These are phyloP conservation scores for Bryoerythrophyllum caledonicum DNA, from an alignment of 225 moss, liverwort and hornwort species.

Conservation along the genomic window DNA sequence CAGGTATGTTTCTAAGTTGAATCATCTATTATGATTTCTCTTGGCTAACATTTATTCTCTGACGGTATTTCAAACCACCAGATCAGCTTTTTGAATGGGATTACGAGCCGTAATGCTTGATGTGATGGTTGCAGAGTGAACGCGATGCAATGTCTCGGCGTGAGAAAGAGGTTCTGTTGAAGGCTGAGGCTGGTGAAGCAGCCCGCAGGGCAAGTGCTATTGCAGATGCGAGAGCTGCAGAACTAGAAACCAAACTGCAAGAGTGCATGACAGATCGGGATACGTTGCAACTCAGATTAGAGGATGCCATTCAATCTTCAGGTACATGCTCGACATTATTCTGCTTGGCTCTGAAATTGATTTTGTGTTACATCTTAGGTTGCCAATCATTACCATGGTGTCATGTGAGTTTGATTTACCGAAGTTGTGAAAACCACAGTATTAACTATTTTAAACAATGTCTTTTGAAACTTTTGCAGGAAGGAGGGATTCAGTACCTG, in stretches of 20 bases:
- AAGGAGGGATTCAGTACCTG: conserved; percentile 80
- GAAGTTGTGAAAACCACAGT: conserved; percentile 16
- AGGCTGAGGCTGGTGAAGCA: conserved; percentile 79
- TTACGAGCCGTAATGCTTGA: conserved; percentile 6
- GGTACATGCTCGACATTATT: conserved; percentile 41
- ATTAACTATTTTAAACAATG: conserved; percentile 2
- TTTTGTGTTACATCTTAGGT: conserved; percentile 6
- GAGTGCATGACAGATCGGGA: conserved; percentile 87
- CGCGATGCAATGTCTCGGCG: conserved; percentile 64
- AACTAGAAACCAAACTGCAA: conserved; percentile 82
- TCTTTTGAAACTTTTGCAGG: conserved; percentile 39
- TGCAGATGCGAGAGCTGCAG: conserved; percentile 74
- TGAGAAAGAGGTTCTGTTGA: conserved; percentile 79
- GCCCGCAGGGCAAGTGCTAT: conserved; percentile 70
- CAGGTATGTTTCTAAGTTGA: conserved; percentile 56
- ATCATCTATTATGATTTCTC: not conserved
- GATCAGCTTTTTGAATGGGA: not conserved
- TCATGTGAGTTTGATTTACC: conserved; percentile 20
- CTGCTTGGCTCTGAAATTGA: not conserved
- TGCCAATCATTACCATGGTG: conserved; percentile 25
- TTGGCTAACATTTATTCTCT: not conserved
- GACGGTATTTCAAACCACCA: not conserved
- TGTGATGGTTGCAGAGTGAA: conserved; percentile 58
- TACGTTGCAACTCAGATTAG: conserved; percentile 74
- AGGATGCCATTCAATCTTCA: conserved; percentile 69